Base-by-base conservation (phyloP, 129 eudicot genomes). In the Helichrysum umbraculigerum region DNA sequence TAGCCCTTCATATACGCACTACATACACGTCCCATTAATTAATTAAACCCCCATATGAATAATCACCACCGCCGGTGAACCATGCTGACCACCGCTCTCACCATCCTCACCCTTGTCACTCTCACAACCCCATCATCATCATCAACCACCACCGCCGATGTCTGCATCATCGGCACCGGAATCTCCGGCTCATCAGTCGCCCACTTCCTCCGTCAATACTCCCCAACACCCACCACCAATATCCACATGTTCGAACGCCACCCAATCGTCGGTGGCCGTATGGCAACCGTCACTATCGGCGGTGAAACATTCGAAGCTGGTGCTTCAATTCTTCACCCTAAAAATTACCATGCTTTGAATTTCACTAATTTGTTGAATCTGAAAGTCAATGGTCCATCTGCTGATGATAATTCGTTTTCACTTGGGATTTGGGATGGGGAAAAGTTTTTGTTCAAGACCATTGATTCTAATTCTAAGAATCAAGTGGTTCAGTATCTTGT, bases 281-380 rank as follows among this genome's bases (percentile, higher is more conserved):
- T 91, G 98, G 96, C 98, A 39, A 88, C 98, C 7, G 93, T 93
- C 68, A 71, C 88, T 28, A 58, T 93, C 65, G 82, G 82, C 83
- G 92, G 91, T 35, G 78, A 93, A 17, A 91, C 93, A 1, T 91
- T 93, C 80, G 98, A 93, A 68, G 97, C 98, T 68, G 98, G 98
- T 25, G 98, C 91, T 0, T 88, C 98, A 0, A 91, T 93, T 80
- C 88, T 93, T 25, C 98, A 93, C 68, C 98, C 98, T 0, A 88
- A 87, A 73, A 93, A 93, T 79, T 91, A 88, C 76, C 91, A 93
- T 79, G 92, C 89, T 44, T 60, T 84, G 85, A 86, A 86, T 50
- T 93, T 76, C 66, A 87, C 93, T 2, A 71, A 78, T 4, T 44
- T 66, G 50, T 73, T 93, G 72, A 72, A 75, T 39, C 86, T 90